Evolutionary conservation across 768 basidiomycete species (phyloP).

Genomic region (Asterophora lycoperdoides): DNA sequence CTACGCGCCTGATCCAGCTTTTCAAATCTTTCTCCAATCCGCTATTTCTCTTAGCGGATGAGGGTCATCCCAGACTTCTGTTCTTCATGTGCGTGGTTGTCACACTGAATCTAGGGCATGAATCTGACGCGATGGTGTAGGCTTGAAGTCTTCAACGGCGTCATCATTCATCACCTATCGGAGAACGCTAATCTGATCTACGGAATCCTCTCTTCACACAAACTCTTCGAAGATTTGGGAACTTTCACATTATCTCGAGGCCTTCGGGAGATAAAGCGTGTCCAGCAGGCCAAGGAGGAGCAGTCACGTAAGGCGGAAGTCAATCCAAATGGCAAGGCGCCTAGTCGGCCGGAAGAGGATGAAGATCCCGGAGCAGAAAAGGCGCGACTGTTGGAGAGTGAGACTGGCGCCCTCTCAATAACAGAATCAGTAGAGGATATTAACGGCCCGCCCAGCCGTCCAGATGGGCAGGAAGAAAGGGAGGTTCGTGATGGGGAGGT

Average conservation of each 20-base stretch:
- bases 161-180: slow-evolving; percentile 71
- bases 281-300: slow-evolving; percentile 71
- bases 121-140: slow-evolving; percentile 30
- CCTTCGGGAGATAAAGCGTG: slow-evolving; percentile 76
- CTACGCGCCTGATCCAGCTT: slow-evolving; percentile 81
- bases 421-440: slow-evolving; percentile 17
- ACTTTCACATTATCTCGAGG: slow-evolving; percentile 88
- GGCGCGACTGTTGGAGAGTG: slow-evolving; percentile 55
- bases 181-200: slow-evolving; percentile 89
- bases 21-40: slow-evolving; percentile 92
- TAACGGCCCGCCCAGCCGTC: slow-evolving; percentile 11
- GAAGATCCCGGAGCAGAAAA: slow-evolving; percentile 57
- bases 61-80: slow-evolving; percentile 88
- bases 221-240: slow-evolving; percentile 83
- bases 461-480: slow-evolving; percentile 15
- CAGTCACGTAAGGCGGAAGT: slow-evolving; percentile 39
- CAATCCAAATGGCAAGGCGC: slow-evolving; percentile 35
- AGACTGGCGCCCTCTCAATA: slow-evolving; percentile 30
- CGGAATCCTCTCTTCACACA: slow-evolving; percentile 78
- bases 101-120: background rate
- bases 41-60: slow-evolving; percentile 84
- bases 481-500: slow-evolving; percentile 28
- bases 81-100: slow-evolving; percentile 72
- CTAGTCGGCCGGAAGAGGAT: slow-evolving; percentile 30
- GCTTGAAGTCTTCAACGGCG: slow-evolving; percentile 87